phyloP scores from a whole-genome alignment of 2,329 filamentous ascomycete genomes.

The Colletotrichum sp. region DNA sequence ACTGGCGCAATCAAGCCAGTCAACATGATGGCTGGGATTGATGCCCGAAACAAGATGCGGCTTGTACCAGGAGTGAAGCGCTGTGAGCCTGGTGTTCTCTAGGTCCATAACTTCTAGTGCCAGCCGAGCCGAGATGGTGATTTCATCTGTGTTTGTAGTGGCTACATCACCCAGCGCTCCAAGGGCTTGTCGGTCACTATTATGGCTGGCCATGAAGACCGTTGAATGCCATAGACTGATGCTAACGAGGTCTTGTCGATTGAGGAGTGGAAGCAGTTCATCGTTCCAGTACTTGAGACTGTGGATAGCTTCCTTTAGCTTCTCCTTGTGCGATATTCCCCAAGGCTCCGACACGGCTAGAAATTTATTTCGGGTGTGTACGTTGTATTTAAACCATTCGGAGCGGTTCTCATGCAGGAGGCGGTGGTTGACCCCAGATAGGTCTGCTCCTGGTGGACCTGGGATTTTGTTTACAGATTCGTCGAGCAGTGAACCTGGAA shows the following conservation, averaged over 20 bases:
- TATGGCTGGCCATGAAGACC: not conserved
- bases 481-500: not conserved
- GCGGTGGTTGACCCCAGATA: not conserved
- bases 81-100: not conserved
- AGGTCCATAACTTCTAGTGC: not conserved
- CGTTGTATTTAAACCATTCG: not conserved
- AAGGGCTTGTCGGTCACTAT: not conserved
- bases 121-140: not conserved
- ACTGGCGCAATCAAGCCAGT: not conserved
- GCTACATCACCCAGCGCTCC: not conserved
- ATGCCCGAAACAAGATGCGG: not conserved
- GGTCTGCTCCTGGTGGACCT: not conserved
- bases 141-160: not conserved
- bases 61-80: not conserved
- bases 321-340: not conserved
- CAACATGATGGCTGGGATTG: not conserved
- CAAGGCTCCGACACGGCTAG: not conserved
- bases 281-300: not conserved
- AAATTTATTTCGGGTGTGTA: not conserved
- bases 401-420: not conserved
- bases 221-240: not conserved
- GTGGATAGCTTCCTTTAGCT: not conserved
- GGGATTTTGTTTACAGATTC: not conserved
- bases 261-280: not conserved
- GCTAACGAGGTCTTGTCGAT: not conserved